A percentile compares a stretch with the other conserved stretches of the same genome.
These are phyloP conservation scores for Fusarium avenaceum DNA, from an alignment of 2,329 filamentous ascomycete species.

Conservation along the genomic window DNA sequence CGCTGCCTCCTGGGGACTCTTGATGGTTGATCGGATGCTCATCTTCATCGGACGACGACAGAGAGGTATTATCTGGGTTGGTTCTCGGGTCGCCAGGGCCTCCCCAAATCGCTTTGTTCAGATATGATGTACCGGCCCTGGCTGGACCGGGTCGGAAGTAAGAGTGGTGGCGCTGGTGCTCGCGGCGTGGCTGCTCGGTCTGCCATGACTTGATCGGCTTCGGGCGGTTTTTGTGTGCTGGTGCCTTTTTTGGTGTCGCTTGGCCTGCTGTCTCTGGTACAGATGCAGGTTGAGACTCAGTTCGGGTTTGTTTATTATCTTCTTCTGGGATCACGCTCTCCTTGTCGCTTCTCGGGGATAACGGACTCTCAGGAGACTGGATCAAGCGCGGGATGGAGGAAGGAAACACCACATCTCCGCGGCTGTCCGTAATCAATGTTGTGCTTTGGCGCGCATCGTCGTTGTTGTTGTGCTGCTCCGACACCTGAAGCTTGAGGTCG, in stretches of 20 bases:
- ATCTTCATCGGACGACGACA: constrained; percentile 29
- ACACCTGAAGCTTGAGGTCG: constrained; percentile 27
- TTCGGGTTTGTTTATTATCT: constrained; percentile 4
- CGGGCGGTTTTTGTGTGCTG: constrained; percentile 20
- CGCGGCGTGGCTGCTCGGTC: constrained; percentile 36
- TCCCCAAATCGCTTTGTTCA: constrained; percentile 42
- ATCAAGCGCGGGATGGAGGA: constrained; percentile 25
- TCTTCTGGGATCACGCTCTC: not conserved
- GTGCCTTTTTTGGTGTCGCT: constrained; percentile 12
- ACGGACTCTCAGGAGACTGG: constrained; percentile 33
- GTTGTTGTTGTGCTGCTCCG: constrained; percentile 22
- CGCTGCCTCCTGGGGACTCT: not conserved
- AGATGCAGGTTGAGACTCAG: constrained; percentile 15
- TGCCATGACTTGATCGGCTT: constrained; percentile 43
- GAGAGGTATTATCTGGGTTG: constrained; percentile 33
- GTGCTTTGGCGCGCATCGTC: constrained; percentile 10
- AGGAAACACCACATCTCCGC: constrained; percentile 35
- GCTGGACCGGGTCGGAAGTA: constrained; percentile 38
- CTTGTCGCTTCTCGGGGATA: constrained; percentile 21
- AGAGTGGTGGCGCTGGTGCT: constrained; percentile 16
- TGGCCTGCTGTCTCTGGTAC: not conserved
- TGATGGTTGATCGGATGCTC: constrained; percentile 2
- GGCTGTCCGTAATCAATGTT: constrained; percentile 26
- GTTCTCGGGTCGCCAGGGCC: constrained; percentile 7
- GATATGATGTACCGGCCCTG: constrained; percentile 42